Evolutionary conservation across 345 rosid species (phyloP), one percentile per base, ranked within the genome.

Genomic region (Gossypium bickii): DNA sequence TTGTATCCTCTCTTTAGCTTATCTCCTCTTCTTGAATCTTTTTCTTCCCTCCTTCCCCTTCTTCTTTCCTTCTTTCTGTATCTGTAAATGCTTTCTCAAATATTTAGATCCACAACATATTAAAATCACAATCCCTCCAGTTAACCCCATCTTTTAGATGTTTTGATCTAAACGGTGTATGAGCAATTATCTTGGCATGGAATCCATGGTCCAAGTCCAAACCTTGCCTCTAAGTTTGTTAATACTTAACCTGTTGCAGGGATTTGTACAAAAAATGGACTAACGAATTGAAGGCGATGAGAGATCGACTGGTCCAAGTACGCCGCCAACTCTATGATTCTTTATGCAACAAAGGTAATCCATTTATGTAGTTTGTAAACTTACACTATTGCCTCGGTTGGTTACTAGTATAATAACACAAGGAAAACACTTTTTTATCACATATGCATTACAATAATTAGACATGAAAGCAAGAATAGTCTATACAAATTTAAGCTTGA

Each of bases 241-340:
- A 34, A 55, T 56, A 7, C 51, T 43, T 44, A 73, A 45, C 67
- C 47, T 76, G 58, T 77, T 77, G 61, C 76, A 90, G 92, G 80
- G 76, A 80, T 60, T 74, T 89, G 90, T 86, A 80, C 74, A 67
- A 85, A 9, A 87, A 86, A 71, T 90, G 95, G 95, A 87, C 90
- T 68, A n/a, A 76, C 72, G 95, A 90, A 82, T 76, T 88, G 81
- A 88, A 90, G 80, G 91, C 79, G 72, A 88, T 90, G 92, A 84
- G 86, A 78, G 86, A 86, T 74, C 91, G 95, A 43, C 84, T 90
- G 3, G 78, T 78, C 45, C 79, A 82, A 86, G 83, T 90, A 88
- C 92, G 91, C 56, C 78, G 82, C 34, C 83, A 87, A 81, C 85
- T 90, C n/a, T 86, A 75, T 53, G 82, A 85, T 77, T 90, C 95